Base-by-base conservation (phyloP, 2,329 filamentous ascomycete genomes). In the Knufia petricola region DNA sequence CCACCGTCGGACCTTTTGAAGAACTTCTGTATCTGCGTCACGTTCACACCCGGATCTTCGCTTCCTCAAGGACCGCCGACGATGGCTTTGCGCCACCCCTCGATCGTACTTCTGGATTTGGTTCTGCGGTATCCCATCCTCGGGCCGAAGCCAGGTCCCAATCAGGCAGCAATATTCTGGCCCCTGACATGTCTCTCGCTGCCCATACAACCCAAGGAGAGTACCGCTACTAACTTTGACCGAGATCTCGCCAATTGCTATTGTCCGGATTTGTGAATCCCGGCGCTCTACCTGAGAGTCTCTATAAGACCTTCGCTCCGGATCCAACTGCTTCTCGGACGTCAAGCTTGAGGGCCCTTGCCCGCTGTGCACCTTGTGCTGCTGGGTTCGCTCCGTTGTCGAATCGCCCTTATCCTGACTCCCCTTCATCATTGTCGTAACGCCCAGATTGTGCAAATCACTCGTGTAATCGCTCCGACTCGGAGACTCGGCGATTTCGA, bases 401-500 rank as follows among this genome's bases (percentile, higher is more conserved):
- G 7, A 8, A 38, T 17, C 34, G 15, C 8, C 15, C 34, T 38
- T 38, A 17, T 8, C 34, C 17, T 38, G 34, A 38, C 8, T 8
- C 34, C 15, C 7, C 8, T 8, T 17, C 12, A 38, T 17, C 6
- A 17, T n/a, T n/a, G n/a, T n/a, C n/a, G n/a, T n/a, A n/a, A n/a
- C n/a, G n/a, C n/a, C n/a, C n/a, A n/a, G n/a, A 31, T 19, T 38
- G 34, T 38, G 34, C 34, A 38, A 17, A 38, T 17, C 34, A 17
- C 15, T 38, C 6, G 34, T 31, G n/a, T 31, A 19, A 17, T 17
- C 34, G 15, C 34, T 38, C 6, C 15, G 34, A 38, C 34, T 8
- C 15, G 15, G 34, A 38, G 34, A 38, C 34, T 38, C 34, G 34
- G 34, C 8, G 34, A 38, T 19, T 38, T 38, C 34, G 34, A 38